These are phyloP conservation scores for Apium graveolens DNA, from an alignment of 129 eudicot species.

Conservation along the genomic window DNA sequence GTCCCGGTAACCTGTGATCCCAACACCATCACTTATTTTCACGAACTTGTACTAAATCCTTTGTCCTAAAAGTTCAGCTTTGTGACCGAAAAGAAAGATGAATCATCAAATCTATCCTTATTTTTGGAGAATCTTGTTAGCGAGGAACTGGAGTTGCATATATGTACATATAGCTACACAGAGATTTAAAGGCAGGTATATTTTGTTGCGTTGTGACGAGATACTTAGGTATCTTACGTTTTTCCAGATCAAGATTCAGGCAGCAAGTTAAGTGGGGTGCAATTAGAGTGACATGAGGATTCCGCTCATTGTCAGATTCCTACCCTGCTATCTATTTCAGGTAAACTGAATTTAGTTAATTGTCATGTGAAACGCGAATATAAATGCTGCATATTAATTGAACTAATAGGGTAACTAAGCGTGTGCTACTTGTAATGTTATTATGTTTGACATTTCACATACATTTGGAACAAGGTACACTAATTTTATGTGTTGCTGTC, in stretches of 20 bases:
- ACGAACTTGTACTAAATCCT: neutral
- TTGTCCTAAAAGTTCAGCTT: neutral
- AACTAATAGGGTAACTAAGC: neutral
- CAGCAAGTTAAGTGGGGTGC: neutral
- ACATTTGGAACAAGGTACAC: neutral
- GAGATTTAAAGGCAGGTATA: neutral
- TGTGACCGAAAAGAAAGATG: conserved; percentile 16
- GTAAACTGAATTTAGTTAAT: neutral
- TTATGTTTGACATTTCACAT: neutral
- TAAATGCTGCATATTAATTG: neutral
- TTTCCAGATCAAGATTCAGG: conserved; percentile 7
- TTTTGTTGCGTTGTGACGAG: neutral
- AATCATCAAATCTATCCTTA: conserved; percentile 9
- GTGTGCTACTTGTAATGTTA: neutral
- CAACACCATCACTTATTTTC: neutral
- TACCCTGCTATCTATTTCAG: neutral
- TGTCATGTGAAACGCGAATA: neutral
- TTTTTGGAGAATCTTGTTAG: conserved; percentile 9
- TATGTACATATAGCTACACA: neutral
- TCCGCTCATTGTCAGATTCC: neutral
- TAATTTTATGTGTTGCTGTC: neutral
- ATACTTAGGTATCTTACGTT: neutral
- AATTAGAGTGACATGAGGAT: neutral
- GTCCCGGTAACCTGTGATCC: neutral
- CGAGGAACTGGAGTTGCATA: neutral